Evolutionary conservation across 345 rosid species (phyloP), one percentile per base, ranked within the genome.

Genomic region (Salix brachista): DNA sequence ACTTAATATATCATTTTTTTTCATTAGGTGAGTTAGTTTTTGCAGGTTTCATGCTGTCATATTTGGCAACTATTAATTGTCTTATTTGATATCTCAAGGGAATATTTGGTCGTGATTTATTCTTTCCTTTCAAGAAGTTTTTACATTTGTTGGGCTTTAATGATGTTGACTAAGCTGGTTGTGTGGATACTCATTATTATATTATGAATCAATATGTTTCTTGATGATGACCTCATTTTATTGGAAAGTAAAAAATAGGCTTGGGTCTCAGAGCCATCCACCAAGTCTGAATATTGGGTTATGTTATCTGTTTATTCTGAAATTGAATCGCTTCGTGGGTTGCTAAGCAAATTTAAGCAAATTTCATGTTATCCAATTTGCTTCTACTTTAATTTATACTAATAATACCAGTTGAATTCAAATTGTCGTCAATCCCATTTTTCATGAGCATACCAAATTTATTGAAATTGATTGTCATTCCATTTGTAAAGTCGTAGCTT

Each of bases 391-490:
- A 17, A 5, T 71, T 17, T 26, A 52, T 48, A 61, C 1, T 17
- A 42, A 71, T 3, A 50, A 19, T 23, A 71, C 65, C 1, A 30
- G 10, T 18, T 48, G 32, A 21, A 72, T 60, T 36, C 16, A 32
- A 30, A 56, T 72, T 21, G 10, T 8, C 6, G 1, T 3, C 0
- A 21, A 72, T 56, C 50, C 6, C 1, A 23, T 72, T 37, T 56
- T 12, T 14, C 67, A 72, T 36, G 14, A 21, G 18, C 48, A 2
- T 37, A 56, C 75, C 1, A 72, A 10, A 11, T 37, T 46, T 48
- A 70, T 70, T 70, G 60, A 70, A 28, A 36, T 70, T 1, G 41
- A 32, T 52, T 72, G 50, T 56, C 66, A 72, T n/a, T 56, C 21
- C 2, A 72, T 72, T 56, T 2, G 10, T 6, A 46, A 56, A 21